phyloP scores from a whole-genome alignment of 306 rosid genomes.

The Casuarina cunninghamiana region DNA sequence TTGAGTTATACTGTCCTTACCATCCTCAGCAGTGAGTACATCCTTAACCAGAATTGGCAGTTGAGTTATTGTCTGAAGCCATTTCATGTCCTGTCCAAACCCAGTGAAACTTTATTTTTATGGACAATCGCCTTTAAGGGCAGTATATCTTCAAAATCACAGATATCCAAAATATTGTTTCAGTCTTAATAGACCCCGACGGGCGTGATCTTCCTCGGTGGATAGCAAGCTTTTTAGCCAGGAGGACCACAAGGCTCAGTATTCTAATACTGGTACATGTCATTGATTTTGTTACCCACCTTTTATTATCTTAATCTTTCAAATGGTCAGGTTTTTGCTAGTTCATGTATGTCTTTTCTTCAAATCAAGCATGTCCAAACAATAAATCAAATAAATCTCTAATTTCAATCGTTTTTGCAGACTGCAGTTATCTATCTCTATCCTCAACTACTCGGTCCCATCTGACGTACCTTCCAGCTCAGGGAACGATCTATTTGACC shows the following conservation, averaged over 20 bases:
- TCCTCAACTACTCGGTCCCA: neutral
- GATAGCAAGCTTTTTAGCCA: no score
- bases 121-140: neutral
- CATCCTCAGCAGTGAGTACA: slow-evolving; percentile 88
- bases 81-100: slow-evolving; percentile 79
- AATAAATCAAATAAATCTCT: neutral
- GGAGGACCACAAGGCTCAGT: neutral
- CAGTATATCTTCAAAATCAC: neutral
- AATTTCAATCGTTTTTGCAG: neutral
- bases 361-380: neutral
- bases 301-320: neutral
- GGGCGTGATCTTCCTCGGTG: no score
- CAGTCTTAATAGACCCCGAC: no score
- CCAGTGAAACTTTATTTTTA: slow-evolving; percentile 4
- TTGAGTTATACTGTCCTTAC: slow-evolving; percentile 44
- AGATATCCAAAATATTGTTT: neutral
- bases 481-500: slow-evolving; percentile 87
- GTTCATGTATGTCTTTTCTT: neutral
- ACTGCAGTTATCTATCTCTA: neutral
- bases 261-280: neutral
- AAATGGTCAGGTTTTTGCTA: neutral
- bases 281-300: neutral
- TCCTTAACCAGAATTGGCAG: slow-evolving; percentile 96
- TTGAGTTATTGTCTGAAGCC: slow-evolving; percentile 93
- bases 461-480: slow-evolving; percentile 78